Base-by-base conservation (phyloP, 2,329 filamentous ascomycete species). In the Exophiala aquamarina region DNA sequence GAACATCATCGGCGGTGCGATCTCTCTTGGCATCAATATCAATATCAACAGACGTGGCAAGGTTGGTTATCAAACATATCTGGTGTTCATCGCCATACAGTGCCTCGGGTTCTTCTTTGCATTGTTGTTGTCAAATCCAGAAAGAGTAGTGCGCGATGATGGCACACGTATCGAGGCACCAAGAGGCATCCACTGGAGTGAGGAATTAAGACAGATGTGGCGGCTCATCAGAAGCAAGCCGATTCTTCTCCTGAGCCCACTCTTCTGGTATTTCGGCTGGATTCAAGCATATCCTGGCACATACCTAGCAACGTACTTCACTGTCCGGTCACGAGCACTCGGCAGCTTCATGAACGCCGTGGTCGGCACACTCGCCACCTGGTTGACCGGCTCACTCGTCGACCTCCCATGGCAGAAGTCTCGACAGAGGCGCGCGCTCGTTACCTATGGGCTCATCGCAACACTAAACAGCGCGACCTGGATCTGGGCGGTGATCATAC, bases 1-100 rank as follows among this genome's bases (percentile, higher is more conserved):
- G 1, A 75, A 77, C 45, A 67, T 79, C 17, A 73, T 79, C 44
- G 75, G 75, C 2, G 68, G 72, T 2, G 71, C 75, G 0, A 76
- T 78, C 21, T 72, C 76, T 19, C 67, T 78, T 0, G 74, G 69
- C 0, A 65, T 78, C 13, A 79, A 78, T 37, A 65, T 69, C 45
- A 66, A 68, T 3, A 63, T 66, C 10, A 67, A 67, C 10, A 56
- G 70, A n/a, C 59, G 64, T 9, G 73, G 73, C 23, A 73, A 74
- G 49, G 72, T 76, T 10, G 67, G 68, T 2, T 74, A 74, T 49
- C 66, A 64, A 14, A 75, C 64, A 5, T 65, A 64, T 21, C 63
- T 68, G 4, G 59, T 41, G 14, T 56, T 56, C 42, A 56, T 56
- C 28, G 61, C 69, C 15, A 70, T 76, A 35, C 73, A 74, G 57